Conservation (phyloP, 2,329 filamentous ascomycete genomes). For the Penicillium sp. region DNA sequence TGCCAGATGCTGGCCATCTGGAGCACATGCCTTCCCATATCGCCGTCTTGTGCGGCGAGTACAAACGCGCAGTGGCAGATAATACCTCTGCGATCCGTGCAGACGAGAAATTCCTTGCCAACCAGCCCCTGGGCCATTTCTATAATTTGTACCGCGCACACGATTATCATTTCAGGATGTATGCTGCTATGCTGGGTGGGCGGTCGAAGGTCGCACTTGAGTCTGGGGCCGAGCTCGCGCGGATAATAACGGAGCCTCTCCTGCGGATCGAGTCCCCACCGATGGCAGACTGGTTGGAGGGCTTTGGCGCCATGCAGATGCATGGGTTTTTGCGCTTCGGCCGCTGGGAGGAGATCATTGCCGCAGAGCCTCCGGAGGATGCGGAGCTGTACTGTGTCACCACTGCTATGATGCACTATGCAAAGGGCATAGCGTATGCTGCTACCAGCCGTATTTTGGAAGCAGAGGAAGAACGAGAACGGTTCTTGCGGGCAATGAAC, state of each 20-base stretch:
- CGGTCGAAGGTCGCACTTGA: slow-evolving; percentile 62
- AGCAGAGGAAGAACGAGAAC: slow-evolving; percentile 50
- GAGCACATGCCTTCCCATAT: slow-evolving; percentile 77
- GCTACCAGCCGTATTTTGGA: slow-evolving; percentile 54
- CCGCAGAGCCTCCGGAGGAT: slow-evolving; percentile 57
- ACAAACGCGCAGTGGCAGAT: slow-evolving; percentile 61
- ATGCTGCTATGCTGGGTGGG: slow-evolving; percentile 74
- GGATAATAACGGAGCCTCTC: slow-evolving; percentile 60
- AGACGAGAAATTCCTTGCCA: slow-evolving; percentile 63
- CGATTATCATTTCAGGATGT: slow-evolving; percentile 71
- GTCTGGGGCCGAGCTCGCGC: slow-evolving; percentile 58
- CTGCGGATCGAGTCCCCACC: slow-evolving; percentile 54
- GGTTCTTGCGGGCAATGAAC: slow-evolving; percentile 52
- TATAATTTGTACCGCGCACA: slow-evolving; percentile 75
- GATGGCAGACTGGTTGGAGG: slow-evolving; percentile 79
- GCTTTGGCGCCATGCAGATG: slow-evolving; percentile 63
- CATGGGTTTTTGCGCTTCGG: slow-evolving; percentile 74
- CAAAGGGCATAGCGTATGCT: slow-evolving; percentile 64
- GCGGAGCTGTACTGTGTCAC: slow-evolving; percentile 64
- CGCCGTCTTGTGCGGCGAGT: slow-evolving; percentile 70
- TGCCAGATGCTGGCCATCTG: slow-evolving; percentile 68
- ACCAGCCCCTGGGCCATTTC: slow-evolving; percentile 62
- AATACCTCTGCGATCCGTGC: slow-evolving; percentile 66
- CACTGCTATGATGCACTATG: slow-evolving; percentile 67
- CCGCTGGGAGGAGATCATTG: slow-evolving; percentile 66